Base-by-base conservation (phyloP, 2,329 filamentous ascomycete species). In the Alternaria atra region DNA sequence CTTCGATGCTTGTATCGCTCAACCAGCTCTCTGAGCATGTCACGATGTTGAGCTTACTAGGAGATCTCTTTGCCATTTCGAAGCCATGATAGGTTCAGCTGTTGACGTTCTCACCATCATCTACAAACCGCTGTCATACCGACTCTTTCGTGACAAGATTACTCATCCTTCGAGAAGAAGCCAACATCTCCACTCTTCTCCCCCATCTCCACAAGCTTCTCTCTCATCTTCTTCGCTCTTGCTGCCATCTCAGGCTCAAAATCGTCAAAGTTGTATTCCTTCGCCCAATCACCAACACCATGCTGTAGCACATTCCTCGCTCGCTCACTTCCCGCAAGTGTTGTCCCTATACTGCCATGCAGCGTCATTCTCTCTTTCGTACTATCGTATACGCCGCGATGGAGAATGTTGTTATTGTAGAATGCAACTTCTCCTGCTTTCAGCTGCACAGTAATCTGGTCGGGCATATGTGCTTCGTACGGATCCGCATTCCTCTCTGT, bases 401-500 rank as follows among this genome's bases (percentile, higher is more conserved):
- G 91, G 64, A 96, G 77, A 65, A 97, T 96, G 77, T 97, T 96
- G 74, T 94, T 96, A 77, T 97, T 89, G 75, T 97, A 97, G 72
- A 97, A 97, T 42, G 91, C 91, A 15, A 91, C 87, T 78, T 97
- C 93, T 0, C 93, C 93, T 0, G 92, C 85, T 64, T 86, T 81
- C 63, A 96, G 81, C 73, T 82, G 73, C 15, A 96, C 92, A 4
- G 86, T 79, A 13, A 89, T 73, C 81, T 93, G 89, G 0, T 82
- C 87, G 0, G 89, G 87, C 67, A 95, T 69, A 2, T 81, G 72
- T 2, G 80, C 73, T 67, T 89, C 90, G 70, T 87, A 91, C 0
- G 90, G 89, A 20, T 83, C 87, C 0, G 91, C 92, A 6, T 72
- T 77, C 12, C 92, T 84, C 84, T 97, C 93, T 0, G 70, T 75